These are phyloP conservation scores for Yamadazyma triangularis DNA, from an alignment of 1,139 yeast species.

Conservation along the genomic window DNA sequence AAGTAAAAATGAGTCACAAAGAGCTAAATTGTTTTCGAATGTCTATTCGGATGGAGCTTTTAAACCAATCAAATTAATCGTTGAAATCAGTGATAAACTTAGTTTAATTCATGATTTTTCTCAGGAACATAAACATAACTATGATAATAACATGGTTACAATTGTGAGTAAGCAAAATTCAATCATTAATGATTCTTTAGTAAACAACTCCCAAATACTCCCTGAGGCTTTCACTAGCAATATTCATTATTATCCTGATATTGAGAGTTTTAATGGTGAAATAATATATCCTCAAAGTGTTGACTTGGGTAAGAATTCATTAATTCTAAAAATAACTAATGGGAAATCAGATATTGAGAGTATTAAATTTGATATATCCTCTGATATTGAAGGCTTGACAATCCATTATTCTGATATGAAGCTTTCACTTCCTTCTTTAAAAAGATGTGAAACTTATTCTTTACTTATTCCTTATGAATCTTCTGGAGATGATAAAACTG, in stretches of 20 bases:
- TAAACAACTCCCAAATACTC: conserved; percentile 2
- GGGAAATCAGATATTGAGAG: conserved; percentile 5
- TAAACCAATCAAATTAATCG: conserved; percentile 15
- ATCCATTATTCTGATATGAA: neutral
- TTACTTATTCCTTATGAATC: conserved; percentile 10
- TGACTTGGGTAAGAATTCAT: conserved; percentile 8
- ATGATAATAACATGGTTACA: neutral
- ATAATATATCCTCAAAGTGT: conserved; percentile 3
- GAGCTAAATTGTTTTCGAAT: conserved; percentile 18
- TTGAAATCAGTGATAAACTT: conserved; percentile 19
- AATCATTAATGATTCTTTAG: conserved; percentile 9
- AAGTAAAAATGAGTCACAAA: conserved; percentile 7
- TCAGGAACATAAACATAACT: conserved; percentile 5
- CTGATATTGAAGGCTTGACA: conserved; percentile 5
- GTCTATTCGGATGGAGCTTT: conserved; percentile 23
- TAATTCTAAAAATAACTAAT: conserved; percentile 5
- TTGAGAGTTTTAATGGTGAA: conserved; percentile 6
- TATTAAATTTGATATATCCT: conserved; percentile 6
- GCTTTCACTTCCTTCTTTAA: neutral
- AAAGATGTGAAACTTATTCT: neutral
- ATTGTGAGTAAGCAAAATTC: conserved; percentile 5
- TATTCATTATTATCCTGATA: conserved; percentile 9
- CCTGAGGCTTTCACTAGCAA: neutral
- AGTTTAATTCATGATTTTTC: conserved; percentile 8
- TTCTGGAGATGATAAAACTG: conserved; percentile 10